Base-by-base conservation (phyloP, 192 early-diverging fungal genomes). In the Kappamyces sp. region DNA sequence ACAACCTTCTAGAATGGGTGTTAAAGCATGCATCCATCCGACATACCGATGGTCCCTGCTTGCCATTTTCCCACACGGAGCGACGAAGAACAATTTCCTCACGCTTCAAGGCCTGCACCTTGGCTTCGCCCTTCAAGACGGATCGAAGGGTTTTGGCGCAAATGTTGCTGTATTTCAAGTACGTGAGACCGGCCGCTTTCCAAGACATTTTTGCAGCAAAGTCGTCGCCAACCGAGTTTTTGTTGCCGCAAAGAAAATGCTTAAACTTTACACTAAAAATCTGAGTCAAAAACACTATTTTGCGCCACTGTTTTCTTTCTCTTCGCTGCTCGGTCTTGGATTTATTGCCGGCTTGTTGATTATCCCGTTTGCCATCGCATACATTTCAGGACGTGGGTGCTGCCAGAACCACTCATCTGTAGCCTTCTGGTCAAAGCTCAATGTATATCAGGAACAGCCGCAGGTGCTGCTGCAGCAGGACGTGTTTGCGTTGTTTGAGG, bases 121-220 rank as follows among this genome's bases (percentile, higher is more conserved):
- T 82, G 45, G 74, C 66, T 49, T 91, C 86, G 30, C 80, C 83
- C 81, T 89, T 90, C 64, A 94, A 73, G n/a, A 85, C 75, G 76
- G 84, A 86, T 63, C 91, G 86, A 57, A 91, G 79, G 57, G 86
- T 84, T 45, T 76, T 73, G 57, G 91, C 86, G 65, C 84, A 80
- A 65, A 91, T 80, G 74, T 89, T 85, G 60, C 82, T 73, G 75
- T 88, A 90, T 69, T 89, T 83, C 60, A 94, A 75, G 77, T 94
- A 94, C 78, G 66, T 72, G 47, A 80, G 52, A 45, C 78, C 78
- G 22, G 72, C 78, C 65, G 73, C 73, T 61, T 69, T 73, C 78
- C 78, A 79, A 59, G 64, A 49, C 72, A 74, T 78, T 32, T 43
- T 73, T 43, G 34, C 5, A 36, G 41, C 54, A n/a, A 4, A 50